Base-by-base conservation (phyloP, 768 basidiomycete genomes). In the Tephrocybe sp. region DNA sequence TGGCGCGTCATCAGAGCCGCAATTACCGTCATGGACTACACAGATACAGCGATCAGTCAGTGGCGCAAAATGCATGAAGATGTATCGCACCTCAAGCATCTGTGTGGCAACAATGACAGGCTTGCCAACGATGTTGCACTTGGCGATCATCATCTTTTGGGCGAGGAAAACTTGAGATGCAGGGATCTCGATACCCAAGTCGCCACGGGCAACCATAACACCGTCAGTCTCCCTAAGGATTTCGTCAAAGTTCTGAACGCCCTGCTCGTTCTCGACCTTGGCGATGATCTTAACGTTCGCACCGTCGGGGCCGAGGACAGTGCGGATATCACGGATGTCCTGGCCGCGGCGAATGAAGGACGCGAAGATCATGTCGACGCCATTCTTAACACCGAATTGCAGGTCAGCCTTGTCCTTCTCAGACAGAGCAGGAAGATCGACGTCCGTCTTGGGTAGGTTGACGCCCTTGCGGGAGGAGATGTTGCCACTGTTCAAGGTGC, bases 111-210 rank as follows among this genome's bases (percentile, higher is more conserved):
- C 95, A 67, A 99, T 98, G 64, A 92, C 90, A 36, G 97, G 95
- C 78, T 99, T 99, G 62, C 97, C 97, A 48, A 83, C 86, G 64
- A 96, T 90, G 78, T 97, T 98, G 76, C 94, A 97, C 77, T 98
- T 98, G 53, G 96, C 85, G 62, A 98, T 99, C 95, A 99, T 99
- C 96, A 98, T 98, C 78, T 99, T 99, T 71, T 99, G 97, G 7
- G 97, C 97, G 63, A 98, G 78, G 81, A 99, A 99, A 39, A 99
- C 97, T 66, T 98, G 97, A 63, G 88, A 90, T 38, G 97, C 93
- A n/a, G 97, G 97, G 62, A 99, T 99, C 74, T 99, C 97, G 64
- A 99, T 99, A 69, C 97, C 97, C 45, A 99, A 80, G 68, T 99
- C 97, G 70, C 97, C 97, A 73, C 97, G 93, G 58, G 97, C 97